A percentile compares a stretch with the other conserved stretches of the same genome.
These are phyloP conservation scores for Erodium moschatum DNA, from an alignment of 441 rosid species.

Conservation along the genomic window DNA sequence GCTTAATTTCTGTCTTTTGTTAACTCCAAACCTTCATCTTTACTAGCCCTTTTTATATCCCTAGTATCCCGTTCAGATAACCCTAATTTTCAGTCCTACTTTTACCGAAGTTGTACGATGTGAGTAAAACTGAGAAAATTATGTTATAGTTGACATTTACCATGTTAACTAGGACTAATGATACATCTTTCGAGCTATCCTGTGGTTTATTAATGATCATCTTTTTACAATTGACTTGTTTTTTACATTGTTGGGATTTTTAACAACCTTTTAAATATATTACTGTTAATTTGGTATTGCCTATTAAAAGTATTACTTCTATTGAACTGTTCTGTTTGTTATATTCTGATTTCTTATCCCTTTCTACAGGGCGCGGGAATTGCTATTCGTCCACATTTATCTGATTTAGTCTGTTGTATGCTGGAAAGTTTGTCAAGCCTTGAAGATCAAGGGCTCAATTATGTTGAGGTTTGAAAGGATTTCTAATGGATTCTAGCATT, in stretches of 20 bases:
- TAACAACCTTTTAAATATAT: background rate
- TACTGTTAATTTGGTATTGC: background rate
- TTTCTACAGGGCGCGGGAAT: slow-evolving; percentile 74
- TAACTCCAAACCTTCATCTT: background rate
- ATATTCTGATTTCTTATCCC: slow-evolving; percentile 5
- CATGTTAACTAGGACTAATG: background rate
- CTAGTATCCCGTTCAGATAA: background rate
- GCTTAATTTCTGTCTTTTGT: background rate
- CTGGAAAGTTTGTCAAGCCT: slow-evolving; percentile 98
- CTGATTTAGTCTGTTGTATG: slow-evolving; percentile 96
- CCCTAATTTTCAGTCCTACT: background rate
- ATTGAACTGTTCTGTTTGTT: background rate
- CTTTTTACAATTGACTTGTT: background rate
- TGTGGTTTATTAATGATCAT: background rate
- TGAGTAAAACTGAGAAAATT: background rate
- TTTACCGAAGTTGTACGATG: background rate
- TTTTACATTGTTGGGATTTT: background rate
- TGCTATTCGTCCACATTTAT: slow-evolving; percentile 81
- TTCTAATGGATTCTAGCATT: slow-evolving; percentile 18
- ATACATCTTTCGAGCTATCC: background rate
- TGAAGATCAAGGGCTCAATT: slow-evolving; percentile 97
- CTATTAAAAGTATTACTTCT: background rate
- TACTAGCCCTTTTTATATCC: background rate
- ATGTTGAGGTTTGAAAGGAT: slow-evolving; percentile 67
- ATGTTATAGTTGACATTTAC: background rate